A percentile compares a stretch with the other conserved stretches of the same genome.
phyloP scores from a whole-genome alignment of 257 asterid species.

The Euphrasia confusa region DNA sequence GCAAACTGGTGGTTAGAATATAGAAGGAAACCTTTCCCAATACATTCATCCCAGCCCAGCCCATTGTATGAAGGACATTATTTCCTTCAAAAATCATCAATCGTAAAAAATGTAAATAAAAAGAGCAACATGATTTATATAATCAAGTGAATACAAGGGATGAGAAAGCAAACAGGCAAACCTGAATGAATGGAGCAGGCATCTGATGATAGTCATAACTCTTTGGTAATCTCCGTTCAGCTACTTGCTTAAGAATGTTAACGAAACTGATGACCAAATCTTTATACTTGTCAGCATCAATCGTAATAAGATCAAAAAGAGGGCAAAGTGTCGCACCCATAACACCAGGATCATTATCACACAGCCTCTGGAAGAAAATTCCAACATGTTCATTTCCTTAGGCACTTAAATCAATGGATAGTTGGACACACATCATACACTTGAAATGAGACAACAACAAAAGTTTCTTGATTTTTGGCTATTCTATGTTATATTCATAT shows the following conservation, averaged over 20 bases:
- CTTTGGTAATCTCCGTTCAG: conserved; percentile 90
- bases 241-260: conserved; percentile 93
- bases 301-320: conserved; percentile 71
- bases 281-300: conserved; percentile 70
- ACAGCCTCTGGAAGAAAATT: conserved; percentile 64
- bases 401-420: conserved; percentile 11
- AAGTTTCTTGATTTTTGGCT: neutral
- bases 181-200: conserved; percentile 99
- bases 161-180: conserved; percentile 5
- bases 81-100: conserved; percentile 14
- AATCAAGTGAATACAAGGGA: neutral
- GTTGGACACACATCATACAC: neutral
- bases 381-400: conserved; percentile 18
- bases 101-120: conserved; percentile 15
- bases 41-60: neutral
- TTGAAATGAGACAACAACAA: neutral
- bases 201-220: conserved; percentile 95
- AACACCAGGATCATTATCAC: conserved; percentile 97
- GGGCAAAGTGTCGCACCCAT: conserved; percentile 99
- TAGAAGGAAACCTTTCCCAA: conserved; percentile 13
- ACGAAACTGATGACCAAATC: conserved; percentile 87
- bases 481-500: neutral
- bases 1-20: conserved; percentile 13
- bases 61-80: neutral
- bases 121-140: neutral